These are phyloP conservation scores for Graphilbum ipis-grandicollis DNA, from an alignment of 2,329 filamentous ascomycete species.

Conservation along the genomic window DNA sequence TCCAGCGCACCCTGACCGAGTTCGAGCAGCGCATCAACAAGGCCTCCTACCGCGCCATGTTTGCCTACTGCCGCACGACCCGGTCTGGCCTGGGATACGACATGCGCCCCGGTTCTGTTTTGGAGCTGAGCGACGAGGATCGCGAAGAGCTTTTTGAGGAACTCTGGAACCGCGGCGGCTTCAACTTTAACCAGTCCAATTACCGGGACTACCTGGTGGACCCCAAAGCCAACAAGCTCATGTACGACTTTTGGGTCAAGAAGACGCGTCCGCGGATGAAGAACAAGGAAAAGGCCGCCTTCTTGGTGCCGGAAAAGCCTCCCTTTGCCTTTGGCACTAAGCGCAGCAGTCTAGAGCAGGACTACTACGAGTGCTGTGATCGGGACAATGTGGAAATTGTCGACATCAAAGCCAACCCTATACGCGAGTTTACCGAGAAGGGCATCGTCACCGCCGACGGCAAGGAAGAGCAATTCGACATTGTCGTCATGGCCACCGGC, in stretches of 20 bases:
- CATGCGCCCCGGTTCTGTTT: constrained; percentile 23
- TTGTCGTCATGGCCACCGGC: constrained; percentile 17
- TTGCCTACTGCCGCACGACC: constrained; percentile 23
- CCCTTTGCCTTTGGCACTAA: constrained; percentile 29
- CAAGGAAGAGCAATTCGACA: constrained; percentile 17
- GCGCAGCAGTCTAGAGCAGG: constrained; percentile 25
- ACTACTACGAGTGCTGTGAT: constrained; percentile 32
- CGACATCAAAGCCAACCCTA: constrained; percentile 23
- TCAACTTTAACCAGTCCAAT: constrained; percentile 5
- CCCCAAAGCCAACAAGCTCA: constrained; percentile 13
- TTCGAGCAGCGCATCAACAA: constrained; percentile 26
- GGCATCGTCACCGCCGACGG: constrained; percentile 23
- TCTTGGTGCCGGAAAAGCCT: constrained; percentile 25
- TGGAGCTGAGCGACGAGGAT: constrained; percentile 22
- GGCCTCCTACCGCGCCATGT: constrained; percentile 20
- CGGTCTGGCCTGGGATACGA: constrained; percentile 36
- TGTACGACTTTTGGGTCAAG: constrained; percentile 14
- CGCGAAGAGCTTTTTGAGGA: constrained; percentile 24
- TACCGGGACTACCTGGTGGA: constrained; percentile 13
- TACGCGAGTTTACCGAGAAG: constrained; percentile 19
- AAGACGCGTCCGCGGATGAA: constrained; percentile 18
- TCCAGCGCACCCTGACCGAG: constrained; percentile 24
- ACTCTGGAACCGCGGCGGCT: constrained; percentile 17
- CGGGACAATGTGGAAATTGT: constrained; percentile 26
- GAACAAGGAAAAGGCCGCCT: constrained; percentile 13